These are phyloP conservation scores for Backusella sp. DNA, from an alignment of 192 early-diverging fungal species.

Conservation along the genomic window DNA sequence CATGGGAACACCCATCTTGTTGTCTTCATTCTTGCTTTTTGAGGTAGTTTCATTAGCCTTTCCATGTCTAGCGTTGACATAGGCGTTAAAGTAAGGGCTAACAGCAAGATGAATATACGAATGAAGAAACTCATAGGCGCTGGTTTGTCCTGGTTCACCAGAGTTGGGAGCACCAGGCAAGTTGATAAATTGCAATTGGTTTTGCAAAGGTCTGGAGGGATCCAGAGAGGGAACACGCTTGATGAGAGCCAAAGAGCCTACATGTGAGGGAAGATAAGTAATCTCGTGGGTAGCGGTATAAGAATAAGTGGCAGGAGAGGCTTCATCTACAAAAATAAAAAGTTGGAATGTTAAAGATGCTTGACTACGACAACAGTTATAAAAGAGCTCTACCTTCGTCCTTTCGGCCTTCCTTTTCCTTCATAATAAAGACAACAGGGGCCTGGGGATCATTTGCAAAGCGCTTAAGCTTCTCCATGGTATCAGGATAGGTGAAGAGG, in stretches of 20 bases:
- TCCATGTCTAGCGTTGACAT: constrained; percentile 69
- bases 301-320: constrained; percentile 38
- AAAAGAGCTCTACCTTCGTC: constrained; percentile 32
- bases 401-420: constrained; percentile 60
- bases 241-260: constrained; percentile 76
- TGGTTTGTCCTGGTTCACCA: constrained; percentile 47
- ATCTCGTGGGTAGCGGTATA: constrained; percentile 74
- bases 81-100: constrained; percentile 95
- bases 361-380: neutral
- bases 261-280: constrained; percentile 69
- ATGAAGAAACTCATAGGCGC: constrained; percentile 87
- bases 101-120: constrained; percentile 92
- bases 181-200: constrained; percentile 89
- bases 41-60: constrained; percentile 37
- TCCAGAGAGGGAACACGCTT: constrained; percentile 76
- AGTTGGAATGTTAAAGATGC: neutral
- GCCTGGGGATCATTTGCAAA: constrained; percentile 76
- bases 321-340: constrained; percentile 31
- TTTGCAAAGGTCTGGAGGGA: constrained; percentile 63
- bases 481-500: constrained; percentile 64
- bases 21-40: constrained; percentile 62
- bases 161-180: constrained; percentile 71
- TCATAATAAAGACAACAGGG: constrained; percentile 76
- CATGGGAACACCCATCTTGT: constrained; percentile 88
- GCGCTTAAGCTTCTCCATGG: constrained; percentile 65